phyloP scores from a whole-genome alignment of 2,329 filamentous ascomycete species.

The Endocalyx cinctus region DNA sequence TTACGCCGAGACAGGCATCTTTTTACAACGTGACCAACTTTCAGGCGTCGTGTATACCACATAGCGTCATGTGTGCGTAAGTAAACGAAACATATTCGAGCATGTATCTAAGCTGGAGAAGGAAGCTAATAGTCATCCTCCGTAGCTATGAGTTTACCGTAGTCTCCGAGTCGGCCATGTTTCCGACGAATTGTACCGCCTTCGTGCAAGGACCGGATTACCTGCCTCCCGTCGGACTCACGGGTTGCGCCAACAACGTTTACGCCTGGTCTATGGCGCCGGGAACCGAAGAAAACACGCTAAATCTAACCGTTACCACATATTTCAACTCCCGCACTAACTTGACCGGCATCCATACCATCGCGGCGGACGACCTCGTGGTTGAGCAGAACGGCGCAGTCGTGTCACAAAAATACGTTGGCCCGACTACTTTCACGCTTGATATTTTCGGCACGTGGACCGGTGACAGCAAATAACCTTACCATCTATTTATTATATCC shows the following conservation, averaged over 20 bases:
- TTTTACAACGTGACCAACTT: slow-evolving; percentile 15
- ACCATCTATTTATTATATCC: too few relatives aligned
- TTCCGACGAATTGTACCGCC: slow-evolving; percentile 12
- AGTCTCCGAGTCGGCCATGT: slow-evolving; percentile 9
- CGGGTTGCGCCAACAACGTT: slow-evolving; percentile 12
- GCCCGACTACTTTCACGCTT: too few relatives aligned
- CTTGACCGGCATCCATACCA: slow-evolving; percentile 14
- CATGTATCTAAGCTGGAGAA: too few relatives aligned
- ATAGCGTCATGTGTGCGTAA: slow-evolving; percentile 17
- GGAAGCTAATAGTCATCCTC: too few relatives aligned
- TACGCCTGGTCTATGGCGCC: slow-evolving; percentile 14
- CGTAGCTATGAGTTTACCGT: slow-evolving; percentile 17
- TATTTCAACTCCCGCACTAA: slow-evolving; percentile 11
- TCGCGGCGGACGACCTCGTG: slow-evolving; percentile 13
- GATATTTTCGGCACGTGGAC: too few relatives aligned
- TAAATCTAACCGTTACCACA: slow-evolving; percentile 15
- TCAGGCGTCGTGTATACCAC: slow-evolving; percentile 19
- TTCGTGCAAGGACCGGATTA: slow-evolving; percentile 16
- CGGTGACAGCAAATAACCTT: too few relatives aligned
- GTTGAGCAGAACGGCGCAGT: slow-evolving; percentile 12
- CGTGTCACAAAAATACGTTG: slow-evolving; percentile 13
- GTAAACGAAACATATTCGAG: too few relatives aligned
- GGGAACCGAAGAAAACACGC: slow-evolving; percentile 2
- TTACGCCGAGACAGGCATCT: slow-evolving; percentile 7
- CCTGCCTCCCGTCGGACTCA: slow-evolving; percentile 13